A percentile compares a stretch with the other conserved stretches of the same genome.
phyloP scores from a whole-genome alignment of 2,329 filamentous ascomycete genomes.

The Colletotrichum falcatum region DNA sequence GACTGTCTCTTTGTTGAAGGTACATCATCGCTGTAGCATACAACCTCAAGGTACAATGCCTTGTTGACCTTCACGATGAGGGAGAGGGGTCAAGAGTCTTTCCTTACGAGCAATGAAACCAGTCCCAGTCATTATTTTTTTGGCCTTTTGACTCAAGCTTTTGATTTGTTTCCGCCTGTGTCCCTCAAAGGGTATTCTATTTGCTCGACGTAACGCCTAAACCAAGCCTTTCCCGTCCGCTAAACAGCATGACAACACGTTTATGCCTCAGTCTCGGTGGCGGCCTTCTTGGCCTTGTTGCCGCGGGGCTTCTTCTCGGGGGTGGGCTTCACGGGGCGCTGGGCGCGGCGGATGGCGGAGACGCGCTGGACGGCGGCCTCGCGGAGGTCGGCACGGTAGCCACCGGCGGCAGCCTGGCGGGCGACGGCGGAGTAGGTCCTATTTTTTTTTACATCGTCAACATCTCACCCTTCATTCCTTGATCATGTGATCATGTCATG shows the following conservation, averaged over 20 bases:
- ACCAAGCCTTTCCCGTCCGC: conserved; percentile 37
- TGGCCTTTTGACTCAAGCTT: conserved; percentile 40
- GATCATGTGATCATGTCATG: background rate
- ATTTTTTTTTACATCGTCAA: conserved; percentile 32
- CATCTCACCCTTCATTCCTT: background rate
- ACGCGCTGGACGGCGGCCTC: conserved; percentile 85
- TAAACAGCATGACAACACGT: conserved; percentile 23
- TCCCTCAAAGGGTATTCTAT: conserved; percentile 40
- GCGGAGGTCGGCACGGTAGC: conserved; percentile 86
- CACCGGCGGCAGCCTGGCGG: conserved; percentile 82
- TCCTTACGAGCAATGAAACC: conserved; percentile 18
- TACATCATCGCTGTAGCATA: background rate
- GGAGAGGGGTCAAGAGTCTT: background rate
- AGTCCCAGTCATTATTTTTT: conserved; percentile 37
- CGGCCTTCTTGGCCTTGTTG: conserved; percentile 81
- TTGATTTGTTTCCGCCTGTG: conserved; percentile 39
- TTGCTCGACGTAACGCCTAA: conserved; percentile 42
- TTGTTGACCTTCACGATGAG: background rate
- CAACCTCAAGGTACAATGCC: background rate
- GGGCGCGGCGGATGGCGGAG: conserved; percentile 84
- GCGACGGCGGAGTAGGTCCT: conserved; percentile 93
- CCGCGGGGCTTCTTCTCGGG: conserved; percentile 82
- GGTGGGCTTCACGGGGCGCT: conserved; percentile 81
- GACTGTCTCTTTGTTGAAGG: background rate
- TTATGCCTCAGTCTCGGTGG: conserved; percentile 61